These are phyloP conservation scores for Dimocarpus longan DNA, from an alignment of 345 rosid species.

Conservation along the genomic window DNA sequence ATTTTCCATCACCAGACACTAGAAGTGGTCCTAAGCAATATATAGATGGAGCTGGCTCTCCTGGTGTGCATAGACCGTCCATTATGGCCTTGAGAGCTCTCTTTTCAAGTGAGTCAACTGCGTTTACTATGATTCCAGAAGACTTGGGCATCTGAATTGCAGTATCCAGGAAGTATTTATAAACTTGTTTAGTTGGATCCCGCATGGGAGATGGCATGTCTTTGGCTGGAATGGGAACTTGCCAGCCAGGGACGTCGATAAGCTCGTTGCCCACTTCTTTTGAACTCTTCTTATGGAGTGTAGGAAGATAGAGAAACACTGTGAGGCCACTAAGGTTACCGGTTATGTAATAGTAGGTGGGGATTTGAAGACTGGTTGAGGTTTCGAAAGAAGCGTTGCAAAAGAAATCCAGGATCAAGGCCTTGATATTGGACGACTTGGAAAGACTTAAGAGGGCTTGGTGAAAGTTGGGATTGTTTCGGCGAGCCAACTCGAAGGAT, in stretches of 20 bases:
- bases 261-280: slow-evolving; percentile 9
- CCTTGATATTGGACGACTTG: slow-evolving; percentile 10
- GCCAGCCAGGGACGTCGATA: slow-evolving; percentile 14
- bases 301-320: slow-evolving; percentile 19
- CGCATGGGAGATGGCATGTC: slow-evolving; percentile 20
- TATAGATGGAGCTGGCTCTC: slow-evolving; percentile 13
- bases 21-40: slow-evolving; percentile 25
- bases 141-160: slow-evolving; percentile 10
- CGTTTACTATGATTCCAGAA: slow-evolving; percentile 28
- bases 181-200: slow-evolving; percentile 12
- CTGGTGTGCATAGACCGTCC: not conserved
- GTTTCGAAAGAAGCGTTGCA: slow-evolving; percentile 18
- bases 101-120: slow-evolving; percentile 27
- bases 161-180: not conserved
- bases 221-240: slow-evolving; percentile 14
- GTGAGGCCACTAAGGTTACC: slow-evolving; percentile 20
- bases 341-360: slow-evolving; percentile 27
- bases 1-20: not conserved
- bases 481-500: not conserved
- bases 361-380: slow-evolving; percentile 17
- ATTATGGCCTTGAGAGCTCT: slow-evolving; percentile 6
- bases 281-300: slow-evolving; percentile 10
- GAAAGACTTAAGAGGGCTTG: slow-evolving; percentile 12
- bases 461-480: slow-evolving; percentile 20
- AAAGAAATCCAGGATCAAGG: slow-evolving; percentile 31